Conservation (phyloP, 306 rosid genomes). For the Dryas drummondii region DNA sequence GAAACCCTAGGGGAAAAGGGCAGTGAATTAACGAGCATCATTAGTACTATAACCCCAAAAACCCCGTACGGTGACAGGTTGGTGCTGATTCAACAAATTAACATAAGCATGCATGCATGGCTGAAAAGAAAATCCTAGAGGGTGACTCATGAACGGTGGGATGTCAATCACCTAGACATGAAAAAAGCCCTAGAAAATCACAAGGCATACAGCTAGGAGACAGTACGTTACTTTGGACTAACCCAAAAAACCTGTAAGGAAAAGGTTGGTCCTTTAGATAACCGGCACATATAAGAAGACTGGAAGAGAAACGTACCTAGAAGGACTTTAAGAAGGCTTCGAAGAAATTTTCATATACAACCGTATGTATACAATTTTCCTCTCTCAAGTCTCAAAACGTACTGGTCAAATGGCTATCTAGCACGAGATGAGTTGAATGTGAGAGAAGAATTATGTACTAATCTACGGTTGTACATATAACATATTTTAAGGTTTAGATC, state of each 20-base stretch:
- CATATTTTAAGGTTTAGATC: background rate
- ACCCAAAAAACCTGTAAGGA: background rate
- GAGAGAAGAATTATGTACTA: too few species aligned
- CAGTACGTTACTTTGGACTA: background rate
- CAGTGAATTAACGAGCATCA: background rate
- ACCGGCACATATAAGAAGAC: background rate
- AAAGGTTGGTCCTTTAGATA: background rate
- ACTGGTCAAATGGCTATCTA: too few species aligned
- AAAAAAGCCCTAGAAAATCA: background rate
- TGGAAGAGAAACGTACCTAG: background rate
- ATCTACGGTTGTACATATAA: too few species aligned
- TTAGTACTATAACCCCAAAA: constrained; percentile 7
- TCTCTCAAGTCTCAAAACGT: too few species aligned
- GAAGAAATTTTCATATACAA: too few species aligned
- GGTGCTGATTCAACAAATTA: background rate
- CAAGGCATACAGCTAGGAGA: background rate
- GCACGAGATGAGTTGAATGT: too few species aligned
- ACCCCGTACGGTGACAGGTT: background rate
- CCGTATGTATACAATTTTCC: too few species aligned
- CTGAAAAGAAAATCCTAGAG: background rate
- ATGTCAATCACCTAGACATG: background rate
- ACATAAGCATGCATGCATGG: background rate
- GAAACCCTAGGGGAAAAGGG: background rate
- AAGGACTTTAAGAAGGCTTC: background rate
- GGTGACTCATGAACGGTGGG: background rate